Base-by-base conservation (phyloP, 495 filamentous ascomycete genomes). In the Xylaria sp. region DNA sequence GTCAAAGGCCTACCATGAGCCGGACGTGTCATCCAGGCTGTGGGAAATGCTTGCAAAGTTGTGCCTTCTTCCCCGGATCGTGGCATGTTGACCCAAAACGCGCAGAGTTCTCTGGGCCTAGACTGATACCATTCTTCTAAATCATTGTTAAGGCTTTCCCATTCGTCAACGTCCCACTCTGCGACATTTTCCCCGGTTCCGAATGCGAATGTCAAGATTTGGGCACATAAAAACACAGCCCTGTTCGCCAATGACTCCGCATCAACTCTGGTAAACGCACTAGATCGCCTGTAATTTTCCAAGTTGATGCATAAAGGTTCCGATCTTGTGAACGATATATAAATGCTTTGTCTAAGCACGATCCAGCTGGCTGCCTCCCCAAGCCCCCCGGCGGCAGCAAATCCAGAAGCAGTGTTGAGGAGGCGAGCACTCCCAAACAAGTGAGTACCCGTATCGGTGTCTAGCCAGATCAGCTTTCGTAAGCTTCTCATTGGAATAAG, bases 331-430 rank as follows among this genome's bases (percentile, higher is more conserved):
- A 82, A 81, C 1, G 79, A 71, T 37, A 79, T 80, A 61, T 79
- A 74, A 21, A 82, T 72, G 52, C 82, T 80, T 74, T 82, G 82
- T n/a, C 81, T 74, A 29, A 79, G 71, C 2, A 73, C 82, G 29
- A 82, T 75, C 68, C 79, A 76, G 69, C 78, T 82, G 15, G 79
- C 74, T 5, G 80, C 81, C 26, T 78, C 73, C 0, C 79, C 74
- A 7, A 83, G 74, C 14, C 78, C 74, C 67, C 4, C 71, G 26
- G 68, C 58, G 15, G 72, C 70, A 33, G 48, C 68, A 68, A 17
- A 71, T 67, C 46, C 75, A 61, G 50, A 76, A 59, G 40, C 75
- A 70, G 66, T 76, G 66, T 58, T 73, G 76, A 31, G 31, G 29
- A 63, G 31, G 35, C 59, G 59, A 19, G 59, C 35, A 63, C 48